Evolutionary conservation across 495 filamentous ascomycete genomes (phyloP), one percentile per base, ranked within the genome.

Genomic region (Xylaria curta): DNA sequence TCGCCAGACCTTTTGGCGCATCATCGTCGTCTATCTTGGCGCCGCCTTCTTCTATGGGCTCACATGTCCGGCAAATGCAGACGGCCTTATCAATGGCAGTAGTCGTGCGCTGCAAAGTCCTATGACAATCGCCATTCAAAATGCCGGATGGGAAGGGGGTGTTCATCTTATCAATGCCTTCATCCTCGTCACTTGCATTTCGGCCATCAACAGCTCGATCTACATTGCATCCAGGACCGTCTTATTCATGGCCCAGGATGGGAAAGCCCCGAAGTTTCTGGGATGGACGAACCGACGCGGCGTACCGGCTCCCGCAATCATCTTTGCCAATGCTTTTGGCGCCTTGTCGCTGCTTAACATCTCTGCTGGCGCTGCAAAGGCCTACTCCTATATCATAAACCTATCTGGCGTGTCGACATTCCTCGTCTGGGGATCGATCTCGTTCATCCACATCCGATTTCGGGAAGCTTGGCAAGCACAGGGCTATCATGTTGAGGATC

Each of bases 1-100:
- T 69, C 89, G 87, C 71, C 92, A 93, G 76, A 91, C 91, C 31
- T 93, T 93, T 76, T 88, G 87, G 84, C 90, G 91, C 61, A 94
- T 93, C 78, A 75, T 93, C 73, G 88, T 94, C 77, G 90, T 93
- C 78, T 92, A 92, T 81, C 88, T 93, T 81, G 82, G 91, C 58
- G 88, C 87, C 4, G 89, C 91, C 71, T 89, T 94, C 84, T 93
- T 93, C 77, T 91, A 93, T 60, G 88, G 88, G 60, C 80, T 90
- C 21, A 83, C 89, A 28, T 88, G 88, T 61, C 85, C 85, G 0
- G 77, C 83, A 17, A 81, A 86, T 68, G 81, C 83, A 66, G 60
- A 82, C 58, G 78, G 81, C 15, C 79, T 89, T 67, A 63, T 84
- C 76, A 87, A 86, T 69, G 88, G 84, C 65, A 76, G 76, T 36